Conservation (phyloP, 129 eudicot genomes). For the Dittrichia graveolens region DNA sequence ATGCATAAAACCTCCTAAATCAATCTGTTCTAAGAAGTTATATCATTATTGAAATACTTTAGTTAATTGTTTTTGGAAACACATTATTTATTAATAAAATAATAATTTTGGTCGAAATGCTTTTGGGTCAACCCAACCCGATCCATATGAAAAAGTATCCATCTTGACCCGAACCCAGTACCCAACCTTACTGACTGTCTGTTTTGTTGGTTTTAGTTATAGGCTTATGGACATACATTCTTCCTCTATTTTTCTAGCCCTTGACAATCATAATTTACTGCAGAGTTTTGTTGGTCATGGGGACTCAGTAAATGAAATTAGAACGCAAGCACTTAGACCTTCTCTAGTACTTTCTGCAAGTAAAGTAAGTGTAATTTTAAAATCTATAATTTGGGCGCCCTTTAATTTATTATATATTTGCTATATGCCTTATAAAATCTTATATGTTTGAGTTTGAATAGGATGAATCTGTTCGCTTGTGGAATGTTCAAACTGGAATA, state of each 20-base stretch:
- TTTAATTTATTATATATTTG: neutral
- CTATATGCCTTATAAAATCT: neutral
- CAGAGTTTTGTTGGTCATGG: slow-evolving; percentile 99
- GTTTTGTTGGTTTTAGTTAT: neutral
- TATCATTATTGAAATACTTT: neutral
- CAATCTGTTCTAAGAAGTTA: neutral
- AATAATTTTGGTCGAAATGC: neutral
- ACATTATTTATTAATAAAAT: neutral
- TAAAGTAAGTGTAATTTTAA: slow-evolving; percentile 55
- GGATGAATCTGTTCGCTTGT: slow-evolving; percentile 99
- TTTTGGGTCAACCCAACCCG: neutral
- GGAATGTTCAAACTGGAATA: slow-evolving; percentile 96
- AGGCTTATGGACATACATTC: neutral
- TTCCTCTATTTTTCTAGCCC: neutral
- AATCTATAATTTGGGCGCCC: neutral
- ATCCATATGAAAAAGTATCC: neutral
- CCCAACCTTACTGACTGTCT: neutral
- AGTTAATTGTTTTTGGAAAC: neutral
- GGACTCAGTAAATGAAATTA: slow-evolving; percentile 90
- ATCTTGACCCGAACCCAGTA: neutral
- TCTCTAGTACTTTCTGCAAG: slow-evolving; percentile 96
- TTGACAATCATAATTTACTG: slow-evolving; percentile 25
- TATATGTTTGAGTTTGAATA: slow-evolving; percentile 31
- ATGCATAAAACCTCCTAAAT: neutral
- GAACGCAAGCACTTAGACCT: slow-evolving; percentile 85